Evolutionary conservation across 768 basidiomycete species (phyloP).

Genomic region (Boletus subparvulus): DNA sequence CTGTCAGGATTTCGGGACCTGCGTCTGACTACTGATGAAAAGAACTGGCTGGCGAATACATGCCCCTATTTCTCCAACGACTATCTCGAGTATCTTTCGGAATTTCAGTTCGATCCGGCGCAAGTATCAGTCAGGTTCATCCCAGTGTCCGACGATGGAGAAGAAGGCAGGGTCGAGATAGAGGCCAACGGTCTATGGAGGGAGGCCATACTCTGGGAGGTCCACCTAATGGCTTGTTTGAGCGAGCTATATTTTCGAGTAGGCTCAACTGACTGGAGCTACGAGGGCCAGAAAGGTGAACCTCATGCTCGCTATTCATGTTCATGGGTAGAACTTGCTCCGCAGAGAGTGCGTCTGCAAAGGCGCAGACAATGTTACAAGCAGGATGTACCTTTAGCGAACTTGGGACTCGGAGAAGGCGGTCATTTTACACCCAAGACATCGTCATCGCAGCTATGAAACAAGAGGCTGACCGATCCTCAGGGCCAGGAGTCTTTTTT

Average conservation of each 20-base stretch:
- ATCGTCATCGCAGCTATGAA: conserved; percentile 68
- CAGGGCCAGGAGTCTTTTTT: conserved; percentile 44
- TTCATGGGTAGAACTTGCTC: neutral
- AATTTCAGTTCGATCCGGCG: conserved; percentile 70
- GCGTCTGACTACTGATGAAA: conserved; percentile 58
- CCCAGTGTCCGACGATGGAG: conserved; percentile 50
- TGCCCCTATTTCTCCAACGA: conserved; percentile 73
- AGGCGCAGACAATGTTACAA: conserved; percentile 62
- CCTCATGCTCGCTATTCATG: neutral
- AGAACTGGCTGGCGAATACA: conserved; percentile 56
- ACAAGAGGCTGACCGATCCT: conserved; percentile 55
- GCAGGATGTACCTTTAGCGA: conserved; percentile 76
- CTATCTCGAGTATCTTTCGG: conserved; percentile 77
- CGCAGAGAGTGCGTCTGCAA: conserved; percentile 69
- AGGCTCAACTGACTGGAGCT: conserved; percentile 78
- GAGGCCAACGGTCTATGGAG: conserved; percentile 71
- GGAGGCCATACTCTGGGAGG: conserved; percentile 93
- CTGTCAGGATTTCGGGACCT: conserved; percentile 67
- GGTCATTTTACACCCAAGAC: conserved; percentile 75
- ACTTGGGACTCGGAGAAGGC: conserved; percentile 81
- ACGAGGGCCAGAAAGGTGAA: conserved; percentile 78
- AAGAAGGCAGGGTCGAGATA: conserved; percentile 68
- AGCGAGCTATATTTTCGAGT: conserved; percentile 86
- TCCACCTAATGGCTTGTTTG: conserved; percentile 89
- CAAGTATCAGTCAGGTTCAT: conserved; percentile 60